A percentile compares a stretch with the other conserved stretches of the same genome.
These are phyloP conservation scores for Cephaloascus albidus DNA, from an alignment of 805 yeast species.

Conservation along the genomic window DNA sequence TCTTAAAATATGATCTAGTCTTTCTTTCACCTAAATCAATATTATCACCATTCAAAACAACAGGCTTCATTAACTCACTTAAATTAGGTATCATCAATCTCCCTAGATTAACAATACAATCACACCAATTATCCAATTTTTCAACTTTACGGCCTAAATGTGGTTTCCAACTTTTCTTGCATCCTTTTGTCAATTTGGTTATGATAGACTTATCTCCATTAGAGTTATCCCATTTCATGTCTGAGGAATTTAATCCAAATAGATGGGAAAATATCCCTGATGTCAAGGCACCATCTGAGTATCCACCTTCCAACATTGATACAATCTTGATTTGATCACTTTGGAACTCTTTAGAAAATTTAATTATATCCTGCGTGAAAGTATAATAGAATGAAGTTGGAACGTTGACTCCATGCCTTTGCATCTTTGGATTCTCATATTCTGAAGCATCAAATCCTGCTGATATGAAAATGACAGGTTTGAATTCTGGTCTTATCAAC, in stretches of 20 bases:
- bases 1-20: background rate
- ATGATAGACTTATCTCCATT: conserved; percentile 52
- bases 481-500: conserved; percentile 27
- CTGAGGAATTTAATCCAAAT: conserved; percentile 47
- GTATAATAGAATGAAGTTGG: conserved; percentile 72
- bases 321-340: conserved; percentile 46
- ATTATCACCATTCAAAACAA: too few species aligned
- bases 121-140: conserved; percentile 57
- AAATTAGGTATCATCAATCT: conserved; percentile 53
- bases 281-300: conserved; percentile 70
- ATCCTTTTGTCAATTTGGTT: conserved; percentile 58
- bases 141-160: too few species aligned
- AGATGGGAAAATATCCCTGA: conserved; percentile 77
- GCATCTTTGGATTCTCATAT: conserved; percentile 76
- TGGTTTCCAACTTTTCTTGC: conserved; percentile 57
- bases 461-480: conserved; percentile 56
- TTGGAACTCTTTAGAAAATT: conserved; percentile 48
- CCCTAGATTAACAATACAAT: conserved; percentile 51
- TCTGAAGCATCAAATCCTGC: conserved; percentile 89
- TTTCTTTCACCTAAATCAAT: conserved; percentile 17
- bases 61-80: too few species aligned
- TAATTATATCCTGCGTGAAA: conserved; percentile 67
- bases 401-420: conserved; percentile 71
- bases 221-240: conserved; percentile 33
- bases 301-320: conserved; percentile 79